A percentile compares a stretch with the other conserved stretches of the same genome.
Evolutionary conservation across 305 asterid species (phyloP).

Genomic region (Withania somnifera): DNA sequence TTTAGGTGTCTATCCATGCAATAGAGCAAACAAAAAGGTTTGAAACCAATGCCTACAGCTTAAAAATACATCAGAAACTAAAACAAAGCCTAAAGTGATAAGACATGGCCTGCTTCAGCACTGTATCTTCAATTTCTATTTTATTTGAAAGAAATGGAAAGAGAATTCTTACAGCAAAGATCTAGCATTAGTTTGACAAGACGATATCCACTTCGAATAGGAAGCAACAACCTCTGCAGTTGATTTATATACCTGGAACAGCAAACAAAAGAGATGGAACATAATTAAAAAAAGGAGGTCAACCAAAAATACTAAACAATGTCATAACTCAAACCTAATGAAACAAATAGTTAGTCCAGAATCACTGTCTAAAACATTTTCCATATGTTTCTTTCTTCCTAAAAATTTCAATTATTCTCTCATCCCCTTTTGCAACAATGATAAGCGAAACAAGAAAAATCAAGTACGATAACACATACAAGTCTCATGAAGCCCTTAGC

Average conservation of each 20-base stretch:
- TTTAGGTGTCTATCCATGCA: not conserved
- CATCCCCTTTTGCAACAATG: not conserved
- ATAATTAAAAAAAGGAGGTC: not conserved
- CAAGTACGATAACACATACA: slow-evolving; percentile 31
- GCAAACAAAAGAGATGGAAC: not conserved
- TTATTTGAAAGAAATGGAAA: slow-evolving; percentile 12
- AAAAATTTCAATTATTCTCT: not conserved
- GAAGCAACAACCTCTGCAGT: slow-evolving; percentile 78
- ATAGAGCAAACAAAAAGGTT: not conserved
- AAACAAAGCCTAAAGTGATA: not conserved
- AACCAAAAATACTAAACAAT: not conserved
- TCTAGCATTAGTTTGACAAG: slow-evolving; percentile 43
- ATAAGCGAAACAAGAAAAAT: slow-evolving; percentile 10
- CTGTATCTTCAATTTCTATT: slow-evolving; percentile 8
- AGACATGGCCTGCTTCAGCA: not conserved
- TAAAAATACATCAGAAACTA: not conserved
- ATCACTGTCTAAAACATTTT: not conserved
- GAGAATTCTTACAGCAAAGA: slow-evolving; percentile 55
- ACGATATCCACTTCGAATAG: slow-evolving; percentile 64
- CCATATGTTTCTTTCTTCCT: slow-evolving; percentile 6
- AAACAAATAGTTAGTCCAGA: not conserved
- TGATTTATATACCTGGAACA: slow-evolving; percentile 59
- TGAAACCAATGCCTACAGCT: not conserved
- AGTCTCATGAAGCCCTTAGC: slow-evolving; percentile 61
- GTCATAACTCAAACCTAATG: slow-evolving; percentile 1